These are phyloP conservation scores for Nicotiana sylvestris DNA, from an alignment of 257 asterid genomes.

Conservation along the genomic window DNA sequence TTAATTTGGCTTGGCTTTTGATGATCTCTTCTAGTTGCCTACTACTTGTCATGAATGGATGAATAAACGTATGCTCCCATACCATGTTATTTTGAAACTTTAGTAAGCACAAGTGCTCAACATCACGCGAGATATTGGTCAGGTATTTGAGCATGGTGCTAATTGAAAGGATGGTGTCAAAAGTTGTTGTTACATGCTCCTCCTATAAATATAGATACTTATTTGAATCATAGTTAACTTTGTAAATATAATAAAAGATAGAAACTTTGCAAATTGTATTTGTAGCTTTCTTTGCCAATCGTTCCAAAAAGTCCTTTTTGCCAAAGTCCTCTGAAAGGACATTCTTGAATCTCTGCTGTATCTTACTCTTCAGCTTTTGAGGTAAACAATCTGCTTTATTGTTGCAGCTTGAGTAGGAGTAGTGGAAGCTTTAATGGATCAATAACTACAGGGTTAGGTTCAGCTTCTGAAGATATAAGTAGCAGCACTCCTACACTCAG, in stretches of 20 bases:
- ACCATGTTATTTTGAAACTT: background rate
- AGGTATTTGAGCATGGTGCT: background rate
- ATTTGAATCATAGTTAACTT: background rate
- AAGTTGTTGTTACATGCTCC: background rate
- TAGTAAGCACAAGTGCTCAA: background rate
- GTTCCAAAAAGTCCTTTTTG: background rate
- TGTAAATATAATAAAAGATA: background rate
- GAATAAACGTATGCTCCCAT: too few relatives aligned
- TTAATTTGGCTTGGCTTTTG: too few relatives aligned
- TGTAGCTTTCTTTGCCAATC: background rate
- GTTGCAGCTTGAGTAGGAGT: conserved; percentile 16
- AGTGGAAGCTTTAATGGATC: conserved; percentile 42
- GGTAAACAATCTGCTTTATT: background rate
- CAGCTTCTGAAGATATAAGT: conserved; percentile 31
- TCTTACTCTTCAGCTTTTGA: background rate
- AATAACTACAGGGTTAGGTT: conserved; percentile 8
- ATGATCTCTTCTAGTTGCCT: too few relatives aligned
- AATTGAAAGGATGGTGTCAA: background rate
- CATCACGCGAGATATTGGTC: background rate
- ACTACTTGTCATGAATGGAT: too few relatives aligned
- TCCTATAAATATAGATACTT: background rate
- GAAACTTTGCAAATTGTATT: background rate
- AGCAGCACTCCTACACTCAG: conserved; percentile 16
- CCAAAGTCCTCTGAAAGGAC: background rate
- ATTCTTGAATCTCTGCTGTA: background rate